Base-by-base conservation (phyloP, 192 early-diverging fungal genomes). In the Ambispora gerdemannii region DNA sequence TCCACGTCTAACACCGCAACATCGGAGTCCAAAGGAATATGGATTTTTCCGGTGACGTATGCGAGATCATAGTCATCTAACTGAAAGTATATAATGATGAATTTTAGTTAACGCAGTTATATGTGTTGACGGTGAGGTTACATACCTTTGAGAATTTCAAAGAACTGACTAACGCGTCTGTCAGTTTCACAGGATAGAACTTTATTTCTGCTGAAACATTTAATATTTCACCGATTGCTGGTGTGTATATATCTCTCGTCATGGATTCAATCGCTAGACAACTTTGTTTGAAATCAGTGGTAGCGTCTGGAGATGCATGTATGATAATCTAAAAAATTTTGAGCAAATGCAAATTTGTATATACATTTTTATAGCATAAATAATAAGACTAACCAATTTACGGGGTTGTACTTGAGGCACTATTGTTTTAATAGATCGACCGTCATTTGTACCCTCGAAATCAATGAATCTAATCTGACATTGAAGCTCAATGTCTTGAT, bases 361-460 rank as follows among this genome's bases (percentile, higher is more conserved):
- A 63, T 31, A 20, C 50, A 60, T 70, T 35, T 28, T 24, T 49
- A 62, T 19, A 36, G 8, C 8, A 52, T 55, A 30, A 13, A 15
- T 24, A 58, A 50, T 15, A n/a, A 27, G 30, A 55, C 78, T 72
- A 82, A 92, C 91, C 74, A 94, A 67, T 77, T 93, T 94, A 53
- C 89, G 78, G 19, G 92, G 91, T 36, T 86, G 81, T 49, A 94
- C 83, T 71, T 91, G 87, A 24, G 88, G 82, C 11, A 98, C 74
- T 74, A 97, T 96, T 63, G 91, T 93, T 73, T 87, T 88, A 30
- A 95, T 81, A 4, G 94, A 93, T 38, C 84, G 82, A 52, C 90
- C 93, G 73, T 97, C 95, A 0, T 93, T 83, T 28, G 91, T 85
- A 47, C 97, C 97, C 74, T 97, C 95, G 66, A 97, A 81, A 81